Base-by-base conservation (phyloP, 495 filamentous ascomycete species). In the Thermothielavioides terrestris region DNA sequence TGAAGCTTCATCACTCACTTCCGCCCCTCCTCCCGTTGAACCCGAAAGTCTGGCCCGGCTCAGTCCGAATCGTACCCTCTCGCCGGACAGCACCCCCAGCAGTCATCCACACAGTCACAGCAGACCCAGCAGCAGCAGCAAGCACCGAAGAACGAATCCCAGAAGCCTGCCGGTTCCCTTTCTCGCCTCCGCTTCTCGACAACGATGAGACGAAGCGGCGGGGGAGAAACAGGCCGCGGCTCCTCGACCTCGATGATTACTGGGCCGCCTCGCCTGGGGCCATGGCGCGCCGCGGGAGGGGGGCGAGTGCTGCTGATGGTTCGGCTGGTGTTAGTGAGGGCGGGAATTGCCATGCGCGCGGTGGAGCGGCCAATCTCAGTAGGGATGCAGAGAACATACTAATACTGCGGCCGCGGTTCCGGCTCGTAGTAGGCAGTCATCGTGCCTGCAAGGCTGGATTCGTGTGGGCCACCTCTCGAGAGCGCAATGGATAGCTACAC, bases 51-150 rank as follows among this genome's bases (percentile, higher is more conserved):
- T n/a, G n/a, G n/a, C n/a, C n/a, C n/a, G n/a, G 18, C 26, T 37
- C 38, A 42, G 9, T 45, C 41, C 15, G 30, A 51, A 49, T 55
- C 50, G 28, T 47, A 48, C 5, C 25, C 42, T 9, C 22, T 25
- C 23, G 21, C 14, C 4, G 52, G 46, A 40, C 50, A 50, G 18
- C 54, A 56, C 2, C 37, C 20, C 27, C 37, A 38, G 28, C 42
- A 49, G 7, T 48, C 39, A 8, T 56, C 39, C 2, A 15, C n/a
- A 37, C 53, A 55, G 1, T 50, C 42, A 6, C 12, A 48, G 26
- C 53, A 55, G 0, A 43, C 31, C 18, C 23, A 47, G 25, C 42
- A 50, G 31, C 53, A 55, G 27, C 45, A 49, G 3, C 23, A 46
- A 6, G 23, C 18, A 17, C 41, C 50, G n/a, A 36, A 57, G 8